phyloP scores from a whole-genome alignment of 2,329 filamentous ascomycete species.

The Aspergillus nomiae region DNA sequence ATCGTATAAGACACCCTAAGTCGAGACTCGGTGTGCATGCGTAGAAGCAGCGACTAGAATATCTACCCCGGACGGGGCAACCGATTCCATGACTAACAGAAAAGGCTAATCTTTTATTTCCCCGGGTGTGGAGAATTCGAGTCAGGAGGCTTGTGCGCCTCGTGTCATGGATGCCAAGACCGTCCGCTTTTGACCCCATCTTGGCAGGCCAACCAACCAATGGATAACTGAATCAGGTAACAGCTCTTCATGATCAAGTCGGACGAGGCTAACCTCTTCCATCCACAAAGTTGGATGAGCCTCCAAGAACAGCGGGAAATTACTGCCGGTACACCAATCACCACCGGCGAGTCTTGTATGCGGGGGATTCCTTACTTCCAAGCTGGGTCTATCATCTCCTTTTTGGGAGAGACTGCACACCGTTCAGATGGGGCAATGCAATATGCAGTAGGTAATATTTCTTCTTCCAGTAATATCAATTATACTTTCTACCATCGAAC shows the following conservation, averaged over 20 bases:
- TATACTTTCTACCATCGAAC: neutral
- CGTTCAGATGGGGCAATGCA: neutral
- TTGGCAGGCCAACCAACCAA: neutral
- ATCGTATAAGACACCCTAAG: neutral
- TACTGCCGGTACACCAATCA: neutral
- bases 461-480: neutral
- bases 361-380: neutral
- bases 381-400: neutral
- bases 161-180: constrained; percentile 6
- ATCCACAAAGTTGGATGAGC: neutral
- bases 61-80: neutral
- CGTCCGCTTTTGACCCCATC: neutral
- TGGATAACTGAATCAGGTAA: neutral
- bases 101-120: constrained; percentile 8
- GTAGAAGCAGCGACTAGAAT: too few species aligned
- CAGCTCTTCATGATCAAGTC: neutral
- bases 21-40: too few species aligned
- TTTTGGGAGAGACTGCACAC: neutral
- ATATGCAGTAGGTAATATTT: neutral
- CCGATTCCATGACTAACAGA: constrained; percentile 10
- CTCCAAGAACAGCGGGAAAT: neutral
- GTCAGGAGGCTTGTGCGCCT: neutral
- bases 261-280: neutral
- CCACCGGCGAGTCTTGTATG: neutral
- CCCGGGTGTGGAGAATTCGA: neutral